Percentiles rank a stretch among this genome's conserved stretches.
These are phyloP conservation scores for Phytophthora tentaculata DNA, from an alignment of 352 stramenopile species.

Conservation along the genomic window DNA sequence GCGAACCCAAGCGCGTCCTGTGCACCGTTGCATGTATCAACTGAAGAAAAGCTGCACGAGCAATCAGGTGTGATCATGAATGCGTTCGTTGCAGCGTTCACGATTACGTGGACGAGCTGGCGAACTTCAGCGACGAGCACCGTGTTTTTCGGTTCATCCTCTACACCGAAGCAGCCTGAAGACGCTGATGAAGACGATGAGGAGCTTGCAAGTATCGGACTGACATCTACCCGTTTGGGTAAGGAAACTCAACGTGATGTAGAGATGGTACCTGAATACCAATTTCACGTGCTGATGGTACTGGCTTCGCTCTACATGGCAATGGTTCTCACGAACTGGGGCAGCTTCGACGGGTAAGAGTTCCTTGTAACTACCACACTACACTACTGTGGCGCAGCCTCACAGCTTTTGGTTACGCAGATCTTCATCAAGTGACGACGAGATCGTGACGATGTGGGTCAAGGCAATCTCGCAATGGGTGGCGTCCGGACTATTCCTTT, in stretches of 20 bases:
- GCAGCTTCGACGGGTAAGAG: slow-evolving; percentile 60
- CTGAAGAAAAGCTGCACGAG: slow-evolving; percentile 39
- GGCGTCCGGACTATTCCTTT: slow-evolving; percentile 91
- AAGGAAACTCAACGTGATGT: slow-evolving; percentile 21
- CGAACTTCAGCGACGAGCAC: slow-evolving; percentile 69
- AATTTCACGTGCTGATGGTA: slow-evolving; percentile 81
- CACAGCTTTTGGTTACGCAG: slow-evolving; percentile 20
- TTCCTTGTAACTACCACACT: background rate
- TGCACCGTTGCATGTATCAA: slow-evolving; percentile 35
- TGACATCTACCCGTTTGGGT: slow-evolving; percentile 16
- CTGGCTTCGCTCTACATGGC: slow-evolving; percentile 83
- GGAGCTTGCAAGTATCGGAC: slow-evolving; percentile 38
- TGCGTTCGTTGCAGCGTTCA: slow-evolving; percentile 58
- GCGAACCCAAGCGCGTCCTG: slow-evolving; percentile 70
- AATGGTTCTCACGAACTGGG: slow-evolving; percentile 87
- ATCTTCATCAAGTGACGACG: slow-evolving; percentile 48
- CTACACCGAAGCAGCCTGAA: slow-evolving; percentile 22
- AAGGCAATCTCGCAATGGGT: slow-evolving; percentile 94
- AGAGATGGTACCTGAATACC: slow-evolving; percentile 60
- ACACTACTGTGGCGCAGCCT: slow-evolving; percentile 1
- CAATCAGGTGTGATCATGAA: slow-evolving; percentile 57
- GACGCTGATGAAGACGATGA: slow-evolving; percentile 41
- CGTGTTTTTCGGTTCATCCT: slow-evolving; percentile 56
- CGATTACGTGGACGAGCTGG: slow-evolving; percentile 78
- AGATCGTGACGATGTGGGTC: slow-evolving; percentile 94